Base-by-base conservation (phyloP, 1,139 yeast species). In the Pichia sp. region DNA sequence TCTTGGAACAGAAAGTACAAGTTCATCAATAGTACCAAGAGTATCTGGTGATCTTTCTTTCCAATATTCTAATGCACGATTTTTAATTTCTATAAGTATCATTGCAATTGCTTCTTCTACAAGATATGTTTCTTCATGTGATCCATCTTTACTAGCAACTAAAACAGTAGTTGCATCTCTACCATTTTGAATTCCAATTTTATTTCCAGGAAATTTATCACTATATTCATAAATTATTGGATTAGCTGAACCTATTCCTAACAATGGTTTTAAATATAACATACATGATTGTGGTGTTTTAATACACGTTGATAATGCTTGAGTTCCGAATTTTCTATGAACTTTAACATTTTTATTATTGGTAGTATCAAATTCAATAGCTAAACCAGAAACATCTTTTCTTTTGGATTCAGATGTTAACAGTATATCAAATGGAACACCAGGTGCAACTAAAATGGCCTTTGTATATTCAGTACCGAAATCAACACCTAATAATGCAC, bases 331-430 rank as follows among this genome's bases (percentile, higher is more conserved):
- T 1, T 78, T 68, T 52, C 97, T 73, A 58, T 36, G 31, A 10
- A 42, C 32, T 20, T 31, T 33, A 12, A 74, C 82, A 35, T 65
- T 65, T 32, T 67, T 61, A 4, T 48, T 29, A 6, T 31, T 31
- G n/a, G n/a, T 5, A 8, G 23, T 30, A 2, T 67, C 69, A 9
- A 60, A 53, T 52, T 84, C 76, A 51, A 90, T 72, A 1, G 86
- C 81, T 28, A 92, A 57, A 1, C 95, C 96, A 2, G 90, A 75
- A 11, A 80, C 70, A 57, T 92, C 97, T 62, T 92, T 92, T 49
- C 98, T 74, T 63, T 89, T 87, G 7, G 96, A 86, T 59, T 92
- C 97, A 35, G 87, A 83, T 4, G 97, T 87, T 49, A 92, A 68
- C 11, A 92, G 83, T 40, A 92, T 75, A 58, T 92, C 98, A 61